Conservation (phyloP, 2,329 filamentous ascomycete species). For the Trichophyton simii region DNA sequence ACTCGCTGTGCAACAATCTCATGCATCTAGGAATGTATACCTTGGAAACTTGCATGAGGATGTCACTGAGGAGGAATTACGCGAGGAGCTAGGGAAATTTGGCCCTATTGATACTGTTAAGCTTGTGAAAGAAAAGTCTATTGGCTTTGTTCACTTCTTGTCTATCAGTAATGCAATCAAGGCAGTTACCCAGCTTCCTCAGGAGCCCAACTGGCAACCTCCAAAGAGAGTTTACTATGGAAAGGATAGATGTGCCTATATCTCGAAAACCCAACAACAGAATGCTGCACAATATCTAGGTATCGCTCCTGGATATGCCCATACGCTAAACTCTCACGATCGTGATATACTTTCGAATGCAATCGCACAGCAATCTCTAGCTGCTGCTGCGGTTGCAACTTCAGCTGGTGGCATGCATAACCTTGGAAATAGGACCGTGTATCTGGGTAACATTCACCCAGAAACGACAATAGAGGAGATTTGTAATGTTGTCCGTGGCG, state of each 20-base stretch:
- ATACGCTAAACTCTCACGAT: slow-evolving; percentile 90
- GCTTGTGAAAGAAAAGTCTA: slow-evolving; percentile 93
- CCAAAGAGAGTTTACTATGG: slow-evolving; percentile 95
- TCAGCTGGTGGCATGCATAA: slow-evolving; percentile 96
- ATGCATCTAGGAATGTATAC: slow-evolving; percentile 93
- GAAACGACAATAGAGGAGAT: slow-evolving; percentile 99
- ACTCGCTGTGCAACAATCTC: slow-evolving; percentile 93
- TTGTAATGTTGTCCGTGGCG: slow-evolving; percentile 94
- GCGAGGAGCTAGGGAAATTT: slow-evolving; percentile 91
- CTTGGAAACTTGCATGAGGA: slow-evolving; percentile 88
- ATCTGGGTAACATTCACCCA: slow-evolving; percentile 95
- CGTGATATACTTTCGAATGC: slow-evolving; percentile 94
- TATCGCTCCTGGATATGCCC: slow-evolving; percentile 90
- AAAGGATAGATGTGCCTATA: slow-evolving; percentile 95
- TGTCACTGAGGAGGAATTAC: slow-evolving; percentile 77
- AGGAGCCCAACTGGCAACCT: slow-evolving; percentile 92
- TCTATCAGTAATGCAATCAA: slow-evolving; percentile 98
- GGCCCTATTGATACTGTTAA: slow-evolving; percentile 95
- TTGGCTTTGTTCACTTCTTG: slow-evolving; percentile 94
- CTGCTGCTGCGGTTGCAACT: slow-evolving; percentile 89
- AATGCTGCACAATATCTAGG: slow-evolving; percentile 97
- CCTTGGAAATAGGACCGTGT: slow-evolving; percentile 91
- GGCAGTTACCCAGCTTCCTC: slow-evolving; percentile 87
- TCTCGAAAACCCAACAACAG: slow-evolving; percentile 98
- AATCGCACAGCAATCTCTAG: slow-evolving; percentile 91